Conservation (phyloP, 345 rosid species). For the Sapria himalayana region DNA sequence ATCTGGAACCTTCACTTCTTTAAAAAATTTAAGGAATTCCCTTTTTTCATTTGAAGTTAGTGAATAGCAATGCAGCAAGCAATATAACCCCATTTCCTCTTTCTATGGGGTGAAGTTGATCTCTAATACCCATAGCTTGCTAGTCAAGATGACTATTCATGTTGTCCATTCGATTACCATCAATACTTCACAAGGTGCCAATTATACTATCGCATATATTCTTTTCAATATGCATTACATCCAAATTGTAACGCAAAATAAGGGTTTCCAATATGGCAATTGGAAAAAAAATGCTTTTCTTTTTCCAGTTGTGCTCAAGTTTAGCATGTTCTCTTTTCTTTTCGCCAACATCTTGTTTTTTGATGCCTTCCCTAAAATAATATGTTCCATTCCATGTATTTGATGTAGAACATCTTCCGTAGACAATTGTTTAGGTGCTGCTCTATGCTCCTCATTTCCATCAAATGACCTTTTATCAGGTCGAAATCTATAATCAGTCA, state of each 20-base stretch:
- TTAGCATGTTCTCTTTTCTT: background rate
- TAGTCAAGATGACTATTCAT: background rate
- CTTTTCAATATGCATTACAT: slow-evolving; percentile 6
- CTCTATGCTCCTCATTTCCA: background rate
- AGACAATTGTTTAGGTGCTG: background rate
- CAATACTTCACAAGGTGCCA: background rate
- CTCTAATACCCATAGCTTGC: background rate
- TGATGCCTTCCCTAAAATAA: background rate
- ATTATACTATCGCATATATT: slow-evolving; percentile 6
- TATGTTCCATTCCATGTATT: background rate
- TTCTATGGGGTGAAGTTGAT: background rate
- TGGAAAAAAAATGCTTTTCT: slow-evolving; percentile 2
- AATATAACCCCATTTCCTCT: background rate
- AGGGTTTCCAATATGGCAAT: background rate
- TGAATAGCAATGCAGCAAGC: background rate
- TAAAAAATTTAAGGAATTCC: background rate
- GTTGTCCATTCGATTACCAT: background rate
- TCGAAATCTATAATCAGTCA: background rate
- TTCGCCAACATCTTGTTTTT: too few relatives aligned
- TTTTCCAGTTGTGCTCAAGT: background rate
- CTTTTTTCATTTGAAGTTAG: background rate
- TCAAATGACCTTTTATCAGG: background rate
- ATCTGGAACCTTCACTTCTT: background rate
- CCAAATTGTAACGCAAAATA: background rate
- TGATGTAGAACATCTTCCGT: background rate